Evolutionary conservation across 2,329 filamentous ascomycete species (phyloP), one percentile per base, ranked within the genome.

Genomic region (Talaromyces atroroseus): DNA sequence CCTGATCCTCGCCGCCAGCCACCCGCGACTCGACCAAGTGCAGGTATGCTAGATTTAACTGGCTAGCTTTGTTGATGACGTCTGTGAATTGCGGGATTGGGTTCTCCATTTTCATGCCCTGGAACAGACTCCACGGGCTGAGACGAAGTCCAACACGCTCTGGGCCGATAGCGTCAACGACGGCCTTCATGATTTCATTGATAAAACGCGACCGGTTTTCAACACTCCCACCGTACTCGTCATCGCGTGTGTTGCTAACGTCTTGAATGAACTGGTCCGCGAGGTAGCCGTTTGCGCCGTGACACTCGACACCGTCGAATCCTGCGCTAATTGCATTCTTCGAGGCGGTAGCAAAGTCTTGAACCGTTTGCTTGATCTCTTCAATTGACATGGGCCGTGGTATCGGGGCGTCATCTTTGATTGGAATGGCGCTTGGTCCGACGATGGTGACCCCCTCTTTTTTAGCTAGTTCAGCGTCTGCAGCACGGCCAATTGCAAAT

Each of bases 401-500:
- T 8, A 65, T 62, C 21, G 67, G 59, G 50, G 54, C 64, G 58
- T 62, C 73, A 29, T 61, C 65, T 24, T 72, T 69, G 59, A 66
- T 75, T 42, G 66, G 68, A 57, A 73, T 71, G 29, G 72, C 68
- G 67, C 73, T 76, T 1, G 74, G 68, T 7, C 73, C 68, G 5
- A 72, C 73, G 62, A 54, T 75, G 12, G 36, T 16, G 44, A 53
- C 29, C 3, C 54, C 54, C 7, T 74, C 68, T 18, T 66, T 63
- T 34, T 68, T 62, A 16, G 74, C 62, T 6, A 71, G 64, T 2
- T 66, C 56, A 1, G 67, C 63, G 54, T 74, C 66, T 1, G 79
- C 79, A 3, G 77, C 75, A 10, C 85, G 77, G 1, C 85, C 83
- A n/a, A 81, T 71, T 0, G 78, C 78, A 74, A 81, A 86, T 0